Evolutionary conservation across 2,329 filamentous ascomycete genomes (phyloP).

Genomic region (Trichoderma oligosporum): DNA sequence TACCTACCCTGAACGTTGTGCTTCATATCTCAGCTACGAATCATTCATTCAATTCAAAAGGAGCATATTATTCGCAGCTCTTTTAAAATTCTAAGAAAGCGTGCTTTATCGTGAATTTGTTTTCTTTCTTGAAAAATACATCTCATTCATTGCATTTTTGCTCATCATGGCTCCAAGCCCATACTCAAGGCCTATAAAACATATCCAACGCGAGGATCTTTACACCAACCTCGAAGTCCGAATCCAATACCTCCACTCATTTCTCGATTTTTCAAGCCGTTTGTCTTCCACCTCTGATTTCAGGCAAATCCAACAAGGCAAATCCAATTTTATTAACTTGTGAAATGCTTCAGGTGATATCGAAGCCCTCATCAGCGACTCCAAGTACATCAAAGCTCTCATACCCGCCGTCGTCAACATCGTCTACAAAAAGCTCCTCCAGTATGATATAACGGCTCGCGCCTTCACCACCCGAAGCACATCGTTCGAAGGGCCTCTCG

Average conservation of each 20-base stretch:
- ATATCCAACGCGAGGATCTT: slow-evolving; percentile 66
- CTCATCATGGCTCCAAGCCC: background rate
- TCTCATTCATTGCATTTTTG: background rate
- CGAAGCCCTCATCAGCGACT: slow-evolving; percentile 63
- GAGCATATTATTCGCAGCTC: too few relatives aligned
- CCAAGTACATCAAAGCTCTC: slow-evolving; percentile 75
- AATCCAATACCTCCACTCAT: slow-evolving; percentile 69
- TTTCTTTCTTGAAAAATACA: background rate
- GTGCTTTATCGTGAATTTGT: background rate
- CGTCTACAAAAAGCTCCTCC: slow-evolving; percentile 75
- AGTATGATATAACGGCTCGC: slow-evolving; percentile 77
- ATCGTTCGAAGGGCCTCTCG: slow-evolving; percentile 63
- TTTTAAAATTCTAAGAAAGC: background rate
- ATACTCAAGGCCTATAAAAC: slow-evolving; percentile 42
- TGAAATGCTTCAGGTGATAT: slow-evolving; percentile 55
- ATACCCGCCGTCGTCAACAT: slow-evolving; percentile 82
- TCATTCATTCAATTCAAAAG: background rate
- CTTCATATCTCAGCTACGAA: background rate
- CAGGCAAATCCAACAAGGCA: background rate
- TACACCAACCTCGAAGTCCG: slow-evolving; percentile 68
- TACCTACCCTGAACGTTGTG: background rate
- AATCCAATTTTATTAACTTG: background rate
- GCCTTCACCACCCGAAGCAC: slow-evolving; percentile 64
- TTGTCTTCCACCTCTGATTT: slow-evolving; percentile 30
- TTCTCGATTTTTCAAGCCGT: slow-evolving; percentile 72